These are phyloP conservation scores for Piper betle DNA, from an alignment of 164 flowering plant genomes.

Conservation along the genomic window DNA sequence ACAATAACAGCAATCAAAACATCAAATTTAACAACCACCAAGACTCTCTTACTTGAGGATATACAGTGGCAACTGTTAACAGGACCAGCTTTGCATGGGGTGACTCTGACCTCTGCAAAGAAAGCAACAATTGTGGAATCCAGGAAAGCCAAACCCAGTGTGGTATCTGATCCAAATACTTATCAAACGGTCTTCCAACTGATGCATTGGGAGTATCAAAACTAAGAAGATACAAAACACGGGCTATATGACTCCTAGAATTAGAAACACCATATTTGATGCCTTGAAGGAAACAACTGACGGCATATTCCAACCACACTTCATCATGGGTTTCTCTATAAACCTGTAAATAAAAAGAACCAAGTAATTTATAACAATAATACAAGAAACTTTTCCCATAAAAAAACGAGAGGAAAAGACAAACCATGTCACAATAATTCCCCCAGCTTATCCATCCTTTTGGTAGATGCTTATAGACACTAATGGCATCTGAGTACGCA, in stretches of 20 bases:
- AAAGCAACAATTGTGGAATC: slow-evolving; percentile 94
- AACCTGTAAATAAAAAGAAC: slow-evolving; percentile 1
- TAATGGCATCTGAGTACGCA: slow-evolving; percentile 79
- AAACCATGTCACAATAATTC: slow-evolving; percentile 96
- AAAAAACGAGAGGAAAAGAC: background rate
- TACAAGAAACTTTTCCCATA: background rate
- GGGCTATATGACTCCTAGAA: too few species aligned
- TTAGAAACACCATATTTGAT: too few species aligned
- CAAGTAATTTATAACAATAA: background rate
- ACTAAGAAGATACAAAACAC: slow-evolving; percentile 4
- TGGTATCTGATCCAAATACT: slow-evolving; percentile 82
- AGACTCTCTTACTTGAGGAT: slow-evolving; percentile 62
- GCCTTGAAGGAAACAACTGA: too few species aligned
- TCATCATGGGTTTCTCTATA: too few species aligned
- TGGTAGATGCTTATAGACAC: slow-evolving; percentile 79
- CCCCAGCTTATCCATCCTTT: slow-evolving; percentile 99
- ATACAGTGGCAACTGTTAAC: slow-evolving; percentile 71
- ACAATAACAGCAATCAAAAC: too few species aligned
- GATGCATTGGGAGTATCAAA: slow-evolving; percentile 85
- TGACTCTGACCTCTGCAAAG: slow-evolving; percentile 87
- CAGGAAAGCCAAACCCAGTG: slow-evolving; percentile 99
- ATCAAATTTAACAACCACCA: background rate
- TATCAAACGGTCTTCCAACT: slow-evolving; percentile 90
- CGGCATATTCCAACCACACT: too few species aligned
- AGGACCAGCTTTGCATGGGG: slow-evolving; percentile 91